phyloP scores from a whole-genome alignment of 371 early-diverging fungal species.

The Thermomucor indicae-seudaticae region DNA sequence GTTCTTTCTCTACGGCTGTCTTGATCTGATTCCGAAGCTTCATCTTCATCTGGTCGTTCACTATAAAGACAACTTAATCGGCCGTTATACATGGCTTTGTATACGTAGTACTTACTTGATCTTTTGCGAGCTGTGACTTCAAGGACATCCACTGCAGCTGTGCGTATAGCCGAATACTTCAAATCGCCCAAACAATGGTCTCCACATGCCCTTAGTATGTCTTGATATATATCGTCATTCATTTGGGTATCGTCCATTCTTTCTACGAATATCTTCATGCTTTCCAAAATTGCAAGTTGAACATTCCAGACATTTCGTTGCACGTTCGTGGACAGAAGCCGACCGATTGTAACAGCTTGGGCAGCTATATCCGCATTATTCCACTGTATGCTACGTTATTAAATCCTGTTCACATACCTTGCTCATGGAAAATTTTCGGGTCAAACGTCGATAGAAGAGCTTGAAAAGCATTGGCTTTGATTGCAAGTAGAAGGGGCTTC shows the following conservation, averaged over 20 bases:
- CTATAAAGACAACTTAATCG: background rate
- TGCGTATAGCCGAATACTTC: constrained; percentile 41
- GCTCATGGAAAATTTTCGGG: constrained; percentile 32
- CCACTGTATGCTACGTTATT: background rate
- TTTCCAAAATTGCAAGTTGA: constrained; percentile 56
- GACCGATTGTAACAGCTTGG: constrained; percentile 25
- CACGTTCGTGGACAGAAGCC: constrained; percentile 37
- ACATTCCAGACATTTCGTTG: constrained; percentile 74
- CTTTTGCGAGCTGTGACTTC: background rate
- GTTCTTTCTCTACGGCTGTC: background rate
- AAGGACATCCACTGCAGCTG: constrained; percentile 29
- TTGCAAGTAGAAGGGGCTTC: constrained; percentile 59
- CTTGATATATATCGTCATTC: constrained; percentile 5
- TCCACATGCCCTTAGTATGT: constrained; percentile 12
- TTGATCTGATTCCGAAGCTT: background rate
- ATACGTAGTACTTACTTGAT: background rate
- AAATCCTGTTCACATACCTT: constrained; percentile 35
- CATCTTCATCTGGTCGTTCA: background rate
- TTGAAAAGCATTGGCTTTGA: constrained; percentile 70
- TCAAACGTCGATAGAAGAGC: constrained; percentile 57
- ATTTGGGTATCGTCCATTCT: constrained; percentile 3
- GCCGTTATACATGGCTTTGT: background rate
- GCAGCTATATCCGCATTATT: constrained; percentile 14
- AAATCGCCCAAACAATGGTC: constrained; percentile 21
- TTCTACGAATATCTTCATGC: constrained; percentile 46